Conservation (phyloP, 208 protist genomes). For the Vickermania spadyakhi region DNA sequence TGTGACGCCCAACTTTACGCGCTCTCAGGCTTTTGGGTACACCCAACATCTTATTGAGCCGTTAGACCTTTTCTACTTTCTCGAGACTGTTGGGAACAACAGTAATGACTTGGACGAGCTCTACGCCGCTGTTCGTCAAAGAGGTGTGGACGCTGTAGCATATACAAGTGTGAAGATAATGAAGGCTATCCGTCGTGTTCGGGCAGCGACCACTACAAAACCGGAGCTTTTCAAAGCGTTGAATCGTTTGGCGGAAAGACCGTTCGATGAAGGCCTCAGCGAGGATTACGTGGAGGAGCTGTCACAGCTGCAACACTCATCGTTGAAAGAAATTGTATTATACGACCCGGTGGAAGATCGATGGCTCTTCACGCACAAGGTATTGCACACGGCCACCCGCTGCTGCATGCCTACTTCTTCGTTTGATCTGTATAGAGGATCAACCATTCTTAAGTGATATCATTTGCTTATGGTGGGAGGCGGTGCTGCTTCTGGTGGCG, state of each 20-base stretch:
- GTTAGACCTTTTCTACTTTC: conserved; percentile 59
- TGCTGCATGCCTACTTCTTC: conserved; percentile 17
- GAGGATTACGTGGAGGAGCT: conserved; percentile 33
- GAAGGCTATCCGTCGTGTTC: conserved; percentile 58
- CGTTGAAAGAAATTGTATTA: conserved; percentile 59
- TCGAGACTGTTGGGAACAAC: conserved; percentile 69
- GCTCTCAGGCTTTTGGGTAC: conserved; percentile 60
- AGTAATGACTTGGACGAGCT: conserved; percentile 82
- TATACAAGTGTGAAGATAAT: conserved; percentile 64
- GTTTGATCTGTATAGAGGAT: too few species aligned
- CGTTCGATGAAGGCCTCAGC: conserved; percentile 32
- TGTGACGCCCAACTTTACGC: conserved; percentile 61
- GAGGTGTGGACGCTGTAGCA: conserved; percentile 28
- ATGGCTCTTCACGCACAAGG: conserved; percentile 67
- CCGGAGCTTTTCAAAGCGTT: conserved; percentile 26
- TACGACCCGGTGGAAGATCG: conserved; percentile 71
- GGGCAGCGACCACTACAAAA: conserved; percentile 24
- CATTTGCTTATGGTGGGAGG: too few species aligned
- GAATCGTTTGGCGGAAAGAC: conserved; percentile 35
- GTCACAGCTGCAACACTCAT: conserved; percentile 27
- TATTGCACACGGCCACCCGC: conserved; percentile 72
- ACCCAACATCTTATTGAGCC: conserved; percentile 65
- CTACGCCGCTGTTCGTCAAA: conserved; percentile 53
- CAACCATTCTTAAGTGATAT: too few species aligned
- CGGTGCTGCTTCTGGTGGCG: too few species aligned